These are phyloP conservation scores for Lophiostoma macrostomum DNA, from an alignment of 495 filamentous ascomycete species.

Conservation along the genomic window DNA sequence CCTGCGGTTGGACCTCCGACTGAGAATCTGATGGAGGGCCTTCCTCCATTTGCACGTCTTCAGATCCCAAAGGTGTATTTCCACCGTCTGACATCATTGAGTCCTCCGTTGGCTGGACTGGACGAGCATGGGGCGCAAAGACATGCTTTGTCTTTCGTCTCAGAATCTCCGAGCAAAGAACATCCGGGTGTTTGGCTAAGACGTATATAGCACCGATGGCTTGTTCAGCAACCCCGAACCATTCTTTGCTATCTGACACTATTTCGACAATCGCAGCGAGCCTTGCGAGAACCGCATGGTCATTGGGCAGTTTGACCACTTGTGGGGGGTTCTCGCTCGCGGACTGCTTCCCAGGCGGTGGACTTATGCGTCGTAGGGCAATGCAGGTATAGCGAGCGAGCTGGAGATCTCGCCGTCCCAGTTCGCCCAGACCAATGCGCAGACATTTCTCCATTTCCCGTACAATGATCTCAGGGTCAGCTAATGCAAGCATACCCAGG, in stretches of 20 bases:
- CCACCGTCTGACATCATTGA: too few relatives aligned
- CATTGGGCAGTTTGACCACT: constrained; percentile 79
- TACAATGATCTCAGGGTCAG: constrained; percentile 86
- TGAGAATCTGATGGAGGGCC: constrained; percentile 26
- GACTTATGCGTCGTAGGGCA: constrained; percentile 80
- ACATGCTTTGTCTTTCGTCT: constrained; percentile 80
- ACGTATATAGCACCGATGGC: constrained; percentile 93
- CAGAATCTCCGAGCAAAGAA: constrained; percentile 87
- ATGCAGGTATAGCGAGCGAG: constrained; percentile 94
- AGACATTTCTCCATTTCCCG: constrained; percentile 93
- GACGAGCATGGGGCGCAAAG: constrained; percentile 51
- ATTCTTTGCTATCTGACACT: constrained; percentile 85
- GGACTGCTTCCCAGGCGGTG: constrained; percentile 53
- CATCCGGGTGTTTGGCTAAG: constrained; percentile 92
- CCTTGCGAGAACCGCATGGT: constrained; percentile 78
- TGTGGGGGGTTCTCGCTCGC: constrained; percentile 56
- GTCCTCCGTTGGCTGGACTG: too few relatives aligned
- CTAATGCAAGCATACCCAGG: constrained; percentile 92
- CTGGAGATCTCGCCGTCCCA: constrained; percentile 77
- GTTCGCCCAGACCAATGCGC: constrained; percentile 76
- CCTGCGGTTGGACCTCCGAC: too few relatives aligned
- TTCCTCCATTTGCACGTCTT: background rate
- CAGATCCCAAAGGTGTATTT: too few relatives aligned
- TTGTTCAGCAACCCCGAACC: constrained; percentile 95
- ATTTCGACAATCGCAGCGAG: constrained; percentile 83